Conservation (phyloP, 1,284 basidiomycete genomes). For the Apiotrichum siamense region DNA sequence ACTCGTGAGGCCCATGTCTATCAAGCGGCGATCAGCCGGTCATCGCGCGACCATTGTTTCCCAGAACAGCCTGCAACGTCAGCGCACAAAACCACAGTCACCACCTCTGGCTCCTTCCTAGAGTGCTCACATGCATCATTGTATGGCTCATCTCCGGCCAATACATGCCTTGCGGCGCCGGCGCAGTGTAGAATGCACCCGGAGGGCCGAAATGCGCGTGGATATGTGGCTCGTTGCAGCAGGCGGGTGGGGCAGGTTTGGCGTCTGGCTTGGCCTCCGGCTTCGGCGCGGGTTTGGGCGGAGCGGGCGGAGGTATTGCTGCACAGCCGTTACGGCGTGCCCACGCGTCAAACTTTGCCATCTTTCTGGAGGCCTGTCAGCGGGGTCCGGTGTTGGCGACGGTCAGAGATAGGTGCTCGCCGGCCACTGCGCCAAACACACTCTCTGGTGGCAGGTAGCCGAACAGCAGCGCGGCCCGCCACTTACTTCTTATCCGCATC, state of each 20-base stretch:
- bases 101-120: no score
- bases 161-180: not conserved
- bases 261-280: no score
- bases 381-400: not conserved
- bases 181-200: not conserved
- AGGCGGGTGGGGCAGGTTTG: not conserved
- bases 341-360: not conserved
- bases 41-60: not conserved
- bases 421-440: not conserved
- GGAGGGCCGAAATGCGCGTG: not conserved
- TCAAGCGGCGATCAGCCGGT: not conserved
- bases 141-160: slow-evolving; percentile 35
- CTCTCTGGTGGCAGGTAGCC: not conserved
- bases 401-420: not conserved
- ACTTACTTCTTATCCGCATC: slow-evolving; percentile 3
- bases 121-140: slow-evolving; percentile 15
- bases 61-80: not conserved
- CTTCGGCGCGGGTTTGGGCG: not conserved
- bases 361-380: not conserved
- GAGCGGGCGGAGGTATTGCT: slow-evolving; percentile 11
- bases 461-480: no score
- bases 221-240: not conserved
- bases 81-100: not conserved
- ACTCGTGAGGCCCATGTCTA: no score
- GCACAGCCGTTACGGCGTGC: slow-evolving; percentile 1